Base-by-base conservation (phyloP, 768 basidiomycete species). In the Naganishia kalamii region DNA sequence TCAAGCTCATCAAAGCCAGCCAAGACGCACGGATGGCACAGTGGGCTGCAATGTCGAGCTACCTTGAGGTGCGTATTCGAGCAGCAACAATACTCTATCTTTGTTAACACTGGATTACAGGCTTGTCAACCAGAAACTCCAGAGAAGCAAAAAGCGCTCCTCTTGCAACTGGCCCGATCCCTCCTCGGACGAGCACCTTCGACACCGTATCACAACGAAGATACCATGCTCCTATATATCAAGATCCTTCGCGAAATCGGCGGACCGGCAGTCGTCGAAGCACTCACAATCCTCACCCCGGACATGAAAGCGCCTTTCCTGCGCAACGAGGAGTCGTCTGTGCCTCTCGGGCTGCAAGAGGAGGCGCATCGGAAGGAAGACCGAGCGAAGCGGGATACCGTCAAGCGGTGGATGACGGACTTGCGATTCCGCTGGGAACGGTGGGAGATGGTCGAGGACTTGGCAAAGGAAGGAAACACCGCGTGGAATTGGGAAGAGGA, bases 401-500 rank as follows among this genome's bases (percentile, higher is more conserved):
- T 64, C 2, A 51, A 37, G 29, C 29, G 21, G 32, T 64, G 63
- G 63, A 64, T 48, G 46, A 50, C 37, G 23, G 66, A 68, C 33
- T 37, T 68, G 11, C 46, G 66, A 7, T 44, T 63, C 54, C 43
- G 43, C 25, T 68, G 66, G 66, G 62, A 63, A 37, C 37, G 66
- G 21, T 68, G 66, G 66, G 66, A 68, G 37, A 35, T 60, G 7
- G 54, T 68, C 11, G 52, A 51, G n/a, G 62, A 60, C 15, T n/a
- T 68, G 23, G 61, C 10, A 61, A n/a, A 51, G 48, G 48, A n/a
- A 4, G 17, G 25, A 25, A 12, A 21, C 17, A 23, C 44, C 11
- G 27, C 21, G 23, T 68, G 66, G 66, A 46, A 68, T 48, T 68
- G 66, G 66, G 52, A 68, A 40, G 59, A 60, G 21, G 66, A 68